phyloP scores from a whole-genome alignment of 2,329 filamentous ascomycete genomes.

The Pyrenochaeta sp. region DNA sequence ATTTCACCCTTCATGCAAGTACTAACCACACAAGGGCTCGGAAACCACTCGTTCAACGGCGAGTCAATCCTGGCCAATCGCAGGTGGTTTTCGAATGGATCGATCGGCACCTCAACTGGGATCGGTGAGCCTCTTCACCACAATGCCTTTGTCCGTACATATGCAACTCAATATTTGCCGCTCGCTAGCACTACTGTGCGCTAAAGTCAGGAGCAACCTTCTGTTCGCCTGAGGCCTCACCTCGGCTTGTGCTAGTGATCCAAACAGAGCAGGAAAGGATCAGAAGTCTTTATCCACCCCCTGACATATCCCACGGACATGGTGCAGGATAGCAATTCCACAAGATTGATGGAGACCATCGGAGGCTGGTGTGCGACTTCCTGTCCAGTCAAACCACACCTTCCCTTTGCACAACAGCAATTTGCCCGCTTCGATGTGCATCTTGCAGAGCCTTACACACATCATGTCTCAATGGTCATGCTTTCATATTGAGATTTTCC shows the following conservation, averaged over 20 bases:
- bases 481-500: constrained; percentile 4
- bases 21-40: constrained; percentile 22
- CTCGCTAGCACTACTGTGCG: background rate
- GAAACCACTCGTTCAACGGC: constrained; percentile 23
- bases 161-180: constrained; percentile 4
- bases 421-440: constrained; percentile 19
- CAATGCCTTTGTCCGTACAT: constrained; percentile 12
- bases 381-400: constrained; percentile 14
- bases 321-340: constrained; percentile 10
- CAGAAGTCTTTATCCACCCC: background rate
- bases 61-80: constrained; percentile 23
- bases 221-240: background rate
- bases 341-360: background rate
- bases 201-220: background rate
- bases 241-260: background rate
- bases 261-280: background rate
- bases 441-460: constrained; percentile 15
- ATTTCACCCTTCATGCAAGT: constrained; percentile 32
- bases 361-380: constrained; percentile 9
- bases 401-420: constrained; percentile 9
- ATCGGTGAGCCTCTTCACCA: constrained; percentile 21
- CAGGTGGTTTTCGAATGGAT: constrained; percentile 13
- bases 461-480: constrained; percentile 13
- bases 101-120: constrained; percentile 22
- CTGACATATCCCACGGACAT: constrained; percentile 4